Evolutionary conservation across 1,284 basidiomycete genomes (phyloP).

Genomic region (Malassezia sp.): DNA sequence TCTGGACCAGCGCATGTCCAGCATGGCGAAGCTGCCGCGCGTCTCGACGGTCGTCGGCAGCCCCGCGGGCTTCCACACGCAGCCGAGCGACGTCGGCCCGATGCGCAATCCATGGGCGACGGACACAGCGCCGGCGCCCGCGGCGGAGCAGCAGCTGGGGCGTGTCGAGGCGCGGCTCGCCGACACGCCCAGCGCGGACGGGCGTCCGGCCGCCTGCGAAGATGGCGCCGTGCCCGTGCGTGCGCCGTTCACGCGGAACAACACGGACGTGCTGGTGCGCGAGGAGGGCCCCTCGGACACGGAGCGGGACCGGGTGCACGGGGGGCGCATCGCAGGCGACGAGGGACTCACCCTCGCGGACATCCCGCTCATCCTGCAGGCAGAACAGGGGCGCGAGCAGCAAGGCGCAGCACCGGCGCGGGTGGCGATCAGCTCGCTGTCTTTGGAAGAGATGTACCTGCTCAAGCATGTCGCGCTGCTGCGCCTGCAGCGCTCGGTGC

Average conservation of each 20-base stretch:
- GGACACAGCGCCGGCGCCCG: too few relatives aligned
- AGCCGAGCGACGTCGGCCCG: slow-evolving; percentile 19
- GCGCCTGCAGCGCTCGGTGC: slow-evolving; percentile 59
- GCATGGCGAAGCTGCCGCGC: slow-evolving; percentile 78
- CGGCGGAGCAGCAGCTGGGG: too few relatives aligned
- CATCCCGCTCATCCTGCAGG: slow-evolving; percentile 82
- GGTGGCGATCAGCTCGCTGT: slow-evolving; percentile 63
- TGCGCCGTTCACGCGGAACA: slow-evolving; percentile 65
- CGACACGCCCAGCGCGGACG: too few relatives aligned
- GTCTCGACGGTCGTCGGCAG: slow-evolving; percentile 91
- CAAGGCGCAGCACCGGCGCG: slow-evolving; percentile 49
- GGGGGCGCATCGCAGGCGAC: slow-evolving; percentile 49
- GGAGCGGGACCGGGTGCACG: slow-evolving; percentile 16
- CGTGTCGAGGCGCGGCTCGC: too few relatives aligned
- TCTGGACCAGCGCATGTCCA: slow-evolving; percentile 85
- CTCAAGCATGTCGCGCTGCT: slow-evolving; percentile 84
- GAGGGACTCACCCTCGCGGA: slow-evolving; percentile 91
- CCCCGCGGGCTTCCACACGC: slow-evolving; percentile 56
- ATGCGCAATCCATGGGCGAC: slow-evolving; percentile 21
- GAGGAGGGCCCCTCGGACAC: slow-evolving; percentile 54
- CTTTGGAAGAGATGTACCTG: slow-evolving; percentile 71
- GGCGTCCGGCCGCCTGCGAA: too few relatives aligned
- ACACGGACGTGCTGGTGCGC: slow-evolving; percentile 77
- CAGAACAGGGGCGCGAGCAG: slow-evolving; percentile 76
- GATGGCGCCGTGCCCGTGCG: slow-evolving; percentile 12